Evolutionary conservation across 306 rosid species (phyloP), one percentile per base, ranked within the genome.

Genomic region (Cajanus cajan): DNA sequence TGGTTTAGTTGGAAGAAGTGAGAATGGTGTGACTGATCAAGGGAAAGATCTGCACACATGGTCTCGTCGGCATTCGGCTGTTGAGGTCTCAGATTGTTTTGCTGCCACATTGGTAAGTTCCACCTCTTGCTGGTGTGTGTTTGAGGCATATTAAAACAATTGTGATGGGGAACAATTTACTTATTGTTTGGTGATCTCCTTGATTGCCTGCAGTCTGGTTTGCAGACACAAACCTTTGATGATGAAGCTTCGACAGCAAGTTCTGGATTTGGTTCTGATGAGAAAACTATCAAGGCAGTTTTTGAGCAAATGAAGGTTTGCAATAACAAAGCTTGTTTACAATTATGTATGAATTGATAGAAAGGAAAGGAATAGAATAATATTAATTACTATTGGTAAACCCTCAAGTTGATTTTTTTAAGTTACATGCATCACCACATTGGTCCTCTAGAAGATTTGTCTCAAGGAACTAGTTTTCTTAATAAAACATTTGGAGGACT

Each of bases 221-320:
- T 81, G 55, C 80, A 72, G 68, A 69, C 75, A 18, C 67, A 47
- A 48, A 76, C 70, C 21, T 78, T 71, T 82, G 92, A 86, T 37
- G 96, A 91, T 62, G 80, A 71, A 67, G 83, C 70, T 74, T 87
- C 95, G 4, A 85, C 85, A 0, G 54, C 87, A 19, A 89, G 92
- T 78, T 92, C 94, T 44, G 70, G 89, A 25, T 88, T 88, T 33
- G 90, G 84, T 78, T 89, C 86, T 43, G 92, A 90, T 85, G 96
- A 79, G 84, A 91, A 84, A 79, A 85, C 87, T 45, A 63, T 88
- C 71, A 87, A 83, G 71, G 91, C 90, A 39, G 94, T 87, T 87
- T 84, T 83, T 79, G 98, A 87, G 71, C 88, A 86, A 61, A 87
- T 86, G 86, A 88, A 83, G 85, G 92, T 90, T 52, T 59, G 87